Evolutionary conservation across 495 filamentous ascomycete species (phyloP), one percentile per base, ranked within the genome.

Genomic region (Aspergillus avenaceus): DNA sequence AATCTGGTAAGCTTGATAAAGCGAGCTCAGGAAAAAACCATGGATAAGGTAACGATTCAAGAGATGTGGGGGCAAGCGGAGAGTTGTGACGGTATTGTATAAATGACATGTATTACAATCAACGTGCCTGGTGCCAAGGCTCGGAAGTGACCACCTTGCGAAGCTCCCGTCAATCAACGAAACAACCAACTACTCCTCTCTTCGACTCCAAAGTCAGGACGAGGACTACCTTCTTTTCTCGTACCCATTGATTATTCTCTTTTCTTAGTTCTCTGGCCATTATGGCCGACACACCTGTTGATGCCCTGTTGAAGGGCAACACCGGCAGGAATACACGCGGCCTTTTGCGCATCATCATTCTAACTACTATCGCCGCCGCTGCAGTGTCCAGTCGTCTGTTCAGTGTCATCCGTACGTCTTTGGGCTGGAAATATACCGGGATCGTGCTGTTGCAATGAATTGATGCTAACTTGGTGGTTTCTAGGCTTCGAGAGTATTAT

Each of bases 401-500:
- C 79, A 93, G 88, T 66, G 95, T 99, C 42, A 97, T 99, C 67
- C 84, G 90, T 95, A 85, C 66, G 90, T 77, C 51, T 41, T 29
- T 34, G 8, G 8, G 4, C 31, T 13, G 1, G 37, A 21, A 12
- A 26, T 37, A 21, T 8, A 12, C 3, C 11, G 24, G 19, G 7
- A 1, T 4, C 2, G 16, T 37, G 29, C 13, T 36, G 8, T 41
- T 6, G 22, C 29, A 23, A 8, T 54, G 34, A 57, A 46, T 62
- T 58, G 48, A 47, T 59, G 55, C 72, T 81, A 61, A 80, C 47
- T 19, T 19, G 27, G 25, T 12, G 8, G 53, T 38, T 44, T 41
- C 41, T 49, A 92, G 89, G 95, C 36, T 99, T 99, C 62, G 95
- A 99, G 73, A 96, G 91, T 72, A 97, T 99, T 66, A 99, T 99